phyloP scores from a whole-genome alignment of 108 stramenopile genomes.

The Aureococcus anophagefferens region DNA sequence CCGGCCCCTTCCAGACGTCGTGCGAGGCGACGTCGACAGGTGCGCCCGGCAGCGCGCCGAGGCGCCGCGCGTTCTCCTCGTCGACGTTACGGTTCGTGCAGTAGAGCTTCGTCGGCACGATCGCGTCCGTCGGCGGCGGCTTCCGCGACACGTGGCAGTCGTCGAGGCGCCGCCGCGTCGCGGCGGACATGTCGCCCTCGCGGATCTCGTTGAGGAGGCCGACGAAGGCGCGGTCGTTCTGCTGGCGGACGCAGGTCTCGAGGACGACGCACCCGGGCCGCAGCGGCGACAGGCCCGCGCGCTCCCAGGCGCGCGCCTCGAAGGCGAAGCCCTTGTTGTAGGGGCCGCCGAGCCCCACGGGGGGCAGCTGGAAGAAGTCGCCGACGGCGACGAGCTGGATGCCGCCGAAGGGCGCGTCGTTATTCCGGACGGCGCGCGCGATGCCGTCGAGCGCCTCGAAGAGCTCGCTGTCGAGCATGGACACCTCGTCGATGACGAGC shows the following conservation, averaged over 20 bases:
- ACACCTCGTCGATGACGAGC: constrained; percentile 50
- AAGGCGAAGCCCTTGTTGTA: constrained; percentile 42
- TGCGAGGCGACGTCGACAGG: constrained; percentile 1
- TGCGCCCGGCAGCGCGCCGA: constrained; percentile 25
- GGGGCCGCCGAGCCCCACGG: constrained; percentile 34
- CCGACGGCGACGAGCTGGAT: constrained; percentile 57
- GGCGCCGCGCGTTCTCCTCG: constrained; percentile 35
- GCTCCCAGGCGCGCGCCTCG: constrained; percentile 31
- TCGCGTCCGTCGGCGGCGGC: constrained; percentile 23
- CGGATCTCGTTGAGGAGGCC: constrained; percentile 48
- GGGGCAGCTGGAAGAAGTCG: constrained; percentile 70
- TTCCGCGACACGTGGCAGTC: constrained; percentile 12
- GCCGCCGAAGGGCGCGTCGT: constrained; percentile 50
- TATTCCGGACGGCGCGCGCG: constrained; percentile 13
- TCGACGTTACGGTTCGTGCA: constrained; percentile 56
- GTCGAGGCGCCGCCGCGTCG: constrained; percentile 18
- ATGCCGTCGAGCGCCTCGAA: constrained; percentile 31
- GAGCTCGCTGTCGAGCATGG: constrained; percentile 39
- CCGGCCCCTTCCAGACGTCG: constrained; percentile 24
- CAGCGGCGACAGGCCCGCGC: constrained; percentile 3
- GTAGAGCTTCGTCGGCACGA: constrained; percentile 58
- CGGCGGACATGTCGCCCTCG: constrained; percentile 18
- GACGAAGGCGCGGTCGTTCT: constrained; percentile 41
- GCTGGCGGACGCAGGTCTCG: constrained; percentile 46
- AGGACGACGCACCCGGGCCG: constrained; percentile 34